Conservation (phyloP, 2,329 filamentous ascomycete species). For the Diaporthe vaccinii region DNA sequence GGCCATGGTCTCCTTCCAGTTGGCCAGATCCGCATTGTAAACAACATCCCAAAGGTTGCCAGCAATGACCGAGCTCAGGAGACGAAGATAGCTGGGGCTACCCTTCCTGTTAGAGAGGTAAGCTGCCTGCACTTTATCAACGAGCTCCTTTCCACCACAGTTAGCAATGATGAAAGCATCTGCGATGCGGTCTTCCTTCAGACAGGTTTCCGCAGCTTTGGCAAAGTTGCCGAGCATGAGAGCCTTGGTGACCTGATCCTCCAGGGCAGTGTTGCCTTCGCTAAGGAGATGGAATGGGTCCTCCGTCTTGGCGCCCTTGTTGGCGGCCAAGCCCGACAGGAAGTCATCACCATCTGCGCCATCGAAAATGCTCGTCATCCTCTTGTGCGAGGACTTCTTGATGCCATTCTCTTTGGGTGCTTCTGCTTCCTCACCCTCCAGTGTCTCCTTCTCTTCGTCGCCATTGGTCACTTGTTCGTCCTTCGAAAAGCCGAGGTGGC, state of each 20-base stretch:
- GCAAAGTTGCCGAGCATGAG: conserved; percentile 93
- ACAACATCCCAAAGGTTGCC: conserved; percentile 99
- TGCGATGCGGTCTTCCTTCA: conserved; percentile 90
- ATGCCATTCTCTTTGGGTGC: conserved; percentile 40
- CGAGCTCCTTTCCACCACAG: conserved; percentile 91
- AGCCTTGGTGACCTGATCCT: conserved; percentile 88
- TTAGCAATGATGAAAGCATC: conserved; percentile 99
- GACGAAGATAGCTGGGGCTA: conserved; percentile 90
- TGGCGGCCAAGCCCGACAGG: conserved; percentile 84
- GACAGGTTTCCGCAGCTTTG: conserved; percentile 87
- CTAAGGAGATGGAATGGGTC: conserved; percentile 93
- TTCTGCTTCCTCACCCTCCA: conserved; percentile 16
- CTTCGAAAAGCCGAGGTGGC: conserved; percentile 89
- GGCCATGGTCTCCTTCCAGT: conserved; percentile 98
- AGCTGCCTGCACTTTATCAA: conserved; percentile 92
- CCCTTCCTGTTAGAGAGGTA: conserved; percentile 88
- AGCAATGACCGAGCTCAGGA: conserved; percentile 90
- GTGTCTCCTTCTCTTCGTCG: conserved; percentile 50
- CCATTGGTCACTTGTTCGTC: conserved; percentile 64
- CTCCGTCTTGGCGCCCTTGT: conserved; percentile 92
- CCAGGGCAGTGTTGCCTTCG: conserved; percentile 85
- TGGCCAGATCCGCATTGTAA: conserved; percentile 90
- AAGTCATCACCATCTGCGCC: conserved; percentile 85
- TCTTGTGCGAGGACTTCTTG: conserved; percentile 67
- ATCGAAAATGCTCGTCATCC: conserved; percentile 86